Percentiles rank a stretch among this genome's conserved stretches.
Conservation (phyloP, 2,329 filamentous ascomycete genomes). For the Aspergillus quadrilineatus region DNA sequence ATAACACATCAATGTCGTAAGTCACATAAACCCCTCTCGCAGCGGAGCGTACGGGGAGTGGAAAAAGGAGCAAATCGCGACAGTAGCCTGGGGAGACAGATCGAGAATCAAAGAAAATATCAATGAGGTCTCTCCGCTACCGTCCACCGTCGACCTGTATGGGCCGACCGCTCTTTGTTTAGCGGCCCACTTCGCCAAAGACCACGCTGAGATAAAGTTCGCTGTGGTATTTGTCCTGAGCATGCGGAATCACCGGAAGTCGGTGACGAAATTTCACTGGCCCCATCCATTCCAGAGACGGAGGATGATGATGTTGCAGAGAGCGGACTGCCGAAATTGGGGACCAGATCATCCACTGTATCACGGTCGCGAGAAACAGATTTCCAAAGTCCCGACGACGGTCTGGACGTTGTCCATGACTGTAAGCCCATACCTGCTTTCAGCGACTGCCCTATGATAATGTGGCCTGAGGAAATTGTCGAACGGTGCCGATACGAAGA, state of each 20-base stretch:
- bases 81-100: neutral
- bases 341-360: constrained; percentile 35
- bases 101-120: neutral
- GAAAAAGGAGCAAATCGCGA: neutral
- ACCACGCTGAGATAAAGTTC: constrained; percentile 34
- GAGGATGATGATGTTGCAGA: constrained; percentile 16
- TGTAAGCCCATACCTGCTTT: constrained; percentile 18
- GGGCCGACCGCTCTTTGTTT: constrained; percentile 29
- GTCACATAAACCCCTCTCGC: neutral
- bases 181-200: constrained; percentile 38
- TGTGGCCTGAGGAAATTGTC: constrained; percentile 27
- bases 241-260: constrained; percentile 10
- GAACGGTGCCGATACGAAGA: constrained; percentile 36
- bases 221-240: constrained; percentile 28
- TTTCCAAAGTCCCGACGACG: constrained; percentile 38
- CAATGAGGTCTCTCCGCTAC: constrained; percentile 35
- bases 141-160: constrained; percentile 39
- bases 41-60: neutral
- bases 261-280: neutral
- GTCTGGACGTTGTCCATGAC: constrained; percentile 27
- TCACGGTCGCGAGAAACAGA: constrained; percentile 26
- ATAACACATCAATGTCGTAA: constrained; percentile 2
- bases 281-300: neutral
- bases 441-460: constrained; percentile 25
- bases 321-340: constrained; percentile 35